Evolutionary conservation across 805 yeast species (phyloP).

Genomic region (Pichia occidentalis): DNA sequence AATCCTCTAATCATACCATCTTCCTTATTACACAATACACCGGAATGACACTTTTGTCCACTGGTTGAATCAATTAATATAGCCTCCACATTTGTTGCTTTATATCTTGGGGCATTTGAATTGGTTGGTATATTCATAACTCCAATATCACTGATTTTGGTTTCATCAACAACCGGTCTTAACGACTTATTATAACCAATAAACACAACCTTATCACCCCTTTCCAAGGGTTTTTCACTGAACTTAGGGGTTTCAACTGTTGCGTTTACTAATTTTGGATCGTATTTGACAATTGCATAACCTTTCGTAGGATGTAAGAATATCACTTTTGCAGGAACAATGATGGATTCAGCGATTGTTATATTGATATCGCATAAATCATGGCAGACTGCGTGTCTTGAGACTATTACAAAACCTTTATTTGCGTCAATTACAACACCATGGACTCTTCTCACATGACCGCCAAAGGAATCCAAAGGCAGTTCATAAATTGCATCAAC

Average conservation of each 20-base stretch:
- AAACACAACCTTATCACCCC: constrained; percentile 74
- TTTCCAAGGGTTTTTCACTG: constrained; percentile 46
- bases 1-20: constrained; percentile 78
- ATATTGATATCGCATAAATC: constrained; percentile 70
- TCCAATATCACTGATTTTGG: constrained; percentile 69
- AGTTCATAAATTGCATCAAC: constrained; percentile 61
- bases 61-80: constrained; percentile 66
- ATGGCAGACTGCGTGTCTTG: constrained; percentile 76
- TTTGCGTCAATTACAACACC: constrained; percentile 80
- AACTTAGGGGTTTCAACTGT: constrained; percentile 65
- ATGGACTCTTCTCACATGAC: constrained; percentile 53
- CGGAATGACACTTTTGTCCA: constrained; percentile 66
- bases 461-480: constrained; percentile 69
- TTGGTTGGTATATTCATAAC: constrained; percentile 68
- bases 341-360: constrained; percentile 79
- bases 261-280: constrained; percentile 66
- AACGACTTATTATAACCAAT: constrained; percentile 71
- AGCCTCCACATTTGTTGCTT: constrained; percentile 80
- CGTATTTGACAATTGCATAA: constrained; percentile 77
- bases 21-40: constrained; percentile 59
- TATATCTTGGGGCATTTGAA: constrained; percentile 65
- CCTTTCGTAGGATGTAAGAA: constrained; percentile 85
- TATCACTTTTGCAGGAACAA: constrained; percentile 71
- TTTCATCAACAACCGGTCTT: constrained; percentile 66
- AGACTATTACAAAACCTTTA: constrained; percentile 72